These are phyloP conservation scores for Venustampulla echinocandica DNA, from an alignment of 495 filamentous ascomycete species.

Conservation along the genomic window DNA sequence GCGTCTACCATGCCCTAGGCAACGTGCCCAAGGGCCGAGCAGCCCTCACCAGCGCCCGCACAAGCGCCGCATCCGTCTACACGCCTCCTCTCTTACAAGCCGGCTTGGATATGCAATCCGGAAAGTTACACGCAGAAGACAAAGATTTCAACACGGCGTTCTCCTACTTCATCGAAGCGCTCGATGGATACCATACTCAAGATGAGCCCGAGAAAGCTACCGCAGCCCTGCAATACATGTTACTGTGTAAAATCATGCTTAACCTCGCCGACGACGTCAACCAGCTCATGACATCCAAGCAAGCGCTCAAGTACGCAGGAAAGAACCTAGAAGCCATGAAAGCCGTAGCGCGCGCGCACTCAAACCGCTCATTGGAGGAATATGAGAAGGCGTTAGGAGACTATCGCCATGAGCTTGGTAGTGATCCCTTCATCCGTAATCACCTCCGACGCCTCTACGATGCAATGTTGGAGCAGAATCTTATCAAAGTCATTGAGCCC, in stretches of 20 bases:
- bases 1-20: slow-evolving; percentile 93
- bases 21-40: slow-evolving; percentile 95
- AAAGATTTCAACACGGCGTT: slow-evolving; percentile 97
- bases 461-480: slow-evolving; percentile 96
- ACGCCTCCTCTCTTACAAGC: slow-evolving; percentile 92
- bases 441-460: slow-evolving; percentile 93
- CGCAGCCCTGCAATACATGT: slow-evolving; percentile 95
- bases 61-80: slow-evolving; percentile 92
- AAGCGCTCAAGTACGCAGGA: slow-evolving; percentile 90
- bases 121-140: slow-evolving; percentile 97
- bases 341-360: slow-evolving; percentile 88
- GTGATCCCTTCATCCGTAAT: slow-evolving; percentile 88
- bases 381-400: slow-evolving; percentile 86
- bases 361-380: slow-evolving; percentile 88
- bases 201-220: slow-evolving; percentile 80
- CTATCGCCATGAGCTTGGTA: slow-evolving; percentile 85
- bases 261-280: slow-evolving; percentile 95
- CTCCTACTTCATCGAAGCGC: slow-evolving; percentile 97
- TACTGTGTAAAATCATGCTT: slow-evolving; percentile 99
- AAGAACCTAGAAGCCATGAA: slow-evolving; percentile 97
- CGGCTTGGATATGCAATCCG: slow-evolving; percentile 96
- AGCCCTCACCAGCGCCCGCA: slow-evolving; percentile 87
- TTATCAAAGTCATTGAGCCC: slow-evolving; percentile 98
- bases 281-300: slow-evolving; percentile 83
- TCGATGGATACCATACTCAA: slow-evolving; percentile 92